These are phyloP conservation scores for Capsicum pubescens DNA, from an alignment of 257 asterid species.

Conservation along the genomic window DNA sequence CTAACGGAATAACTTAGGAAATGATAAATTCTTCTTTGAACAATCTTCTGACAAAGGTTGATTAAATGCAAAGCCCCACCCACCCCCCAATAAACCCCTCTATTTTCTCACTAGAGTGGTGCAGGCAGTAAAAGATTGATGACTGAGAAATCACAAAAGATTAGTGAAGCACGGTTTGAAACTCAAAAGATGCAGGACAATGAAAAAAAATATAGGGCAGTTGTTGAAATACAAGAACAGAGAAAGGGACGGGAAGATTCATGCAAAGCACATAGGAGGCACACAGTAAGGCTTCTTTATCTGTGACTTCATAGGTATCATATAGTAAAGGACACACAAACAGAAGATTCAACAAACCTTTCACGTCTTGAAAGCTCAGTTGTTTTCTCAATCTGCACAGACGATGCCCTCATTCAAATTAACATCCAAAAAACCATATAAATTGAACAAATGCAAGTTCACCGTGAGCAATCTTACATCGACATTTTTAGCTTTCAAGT, in stretches of 20 bases:
- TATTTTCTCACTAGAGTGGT: background rate
- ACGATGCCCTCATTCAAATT: constrained; percentile 11
- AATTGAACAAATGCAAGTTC: constrained; percentile 23
- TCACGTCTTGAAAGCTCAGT: constrained; percentile 79
- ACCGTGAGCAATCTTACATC: constrained; percentile 58
- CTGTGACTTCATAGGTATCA: background rate
- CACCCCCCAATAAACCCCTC: background rate
- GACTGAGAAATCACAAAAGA: background rate
- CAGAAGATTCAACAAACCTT: constrained; percentile 27
- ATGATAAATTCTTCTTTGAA: background rate
- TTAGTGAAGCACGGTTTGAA: background rate
- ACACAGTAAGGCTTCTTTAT: background rate
- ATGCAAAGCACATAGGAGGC: background rate
- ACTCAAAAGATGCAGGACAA: too few species aligned
- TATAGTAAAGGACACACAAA: constrained; percentile 7
- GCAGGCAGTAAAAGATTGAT: background rate
- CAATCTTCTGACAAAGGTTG: background rate
- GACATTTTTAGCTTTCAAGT: constrained; percentile 78
- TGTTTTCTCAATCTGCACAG: constrained; percentile 78
- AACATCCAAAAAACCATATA: background rate
- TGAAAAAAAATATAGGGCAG: background rate
- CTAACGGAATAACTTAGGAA: background rate
- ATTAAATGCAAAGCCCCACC: background rate
- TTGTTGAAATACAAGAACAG: background rate
- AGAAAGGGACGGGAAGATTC: background rate